A percentile compares a stretch with the other conserved stretches of the same genome.
Conservation (phyloP, 306 rosid genomes). For the Casuarina equisetifolia region DNA sequence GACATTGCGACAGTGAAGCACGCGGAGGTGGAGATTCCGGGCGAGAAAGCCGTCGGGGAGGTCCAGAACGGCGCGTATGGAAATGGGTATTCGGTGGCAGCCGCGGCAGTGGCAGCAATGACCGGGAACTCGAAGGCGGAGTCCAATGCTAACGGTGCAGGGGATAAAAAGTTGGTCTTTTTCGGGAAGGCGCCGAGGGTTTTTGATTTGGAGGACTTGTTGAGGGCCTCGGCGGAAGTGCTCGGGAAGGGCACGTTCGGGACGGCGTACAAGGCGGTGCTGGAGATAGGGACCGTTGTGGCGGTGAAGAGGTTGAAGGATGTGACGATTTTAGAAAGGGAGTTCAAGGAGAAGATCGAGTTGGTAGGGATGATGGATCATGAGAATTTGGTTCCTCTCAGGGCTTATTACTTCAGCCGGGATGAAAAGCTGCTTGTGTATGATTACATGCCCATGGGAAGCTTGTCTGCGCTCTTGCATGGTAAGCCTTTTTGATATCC, state of each 20-base stretch:
- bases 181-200: constrained; percentile 46
- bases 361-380: constrained; percentile 61
- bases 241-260: constrained; percentile 74
- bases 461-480: constrained; percentile 72
- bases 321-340: constrained; percentile 52
- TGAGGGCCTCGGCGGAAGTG: constrained; percentile 78
- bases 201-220: constrained; percentile 66
- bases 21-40: constrained; percentile 33
- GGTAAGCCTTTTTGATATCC: constrained; percentile 35
- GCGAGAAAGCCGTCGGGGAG: constrained; percentile 35
- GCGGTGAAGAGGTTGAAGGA: constrained; percentile 72
- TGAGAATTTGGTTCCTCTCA: constrained; percentile 63
- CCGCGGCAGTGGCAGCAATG: constrained; percentile 27
- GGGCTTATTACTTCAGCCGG: constrained; percentile 63
- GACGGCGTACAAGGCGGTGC: constrained; percentile 61
- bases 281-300: constrained; percentile 56
- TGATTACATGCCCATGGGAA: constrained; percentile 72
- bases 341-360: constrained; percentile 63
- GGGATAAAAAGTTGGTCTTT: constrained; percentile 49
- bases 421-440: constrained; percentile 74
- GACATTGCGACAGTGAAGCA: constrained; percentile 42
- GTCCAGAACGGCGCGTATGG: constrained; percentile 34
- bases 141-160: constrained; percentile 20
- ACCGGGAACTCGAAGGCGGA: constrained; percentile 29
- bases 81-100: constrained; percentile 38